These are phyloP conservation scores for Papiliotrema fonsecae DNA, from an alignment of 1,284 basidiomycete genomes.

Conservation along the genomic window DNA sequence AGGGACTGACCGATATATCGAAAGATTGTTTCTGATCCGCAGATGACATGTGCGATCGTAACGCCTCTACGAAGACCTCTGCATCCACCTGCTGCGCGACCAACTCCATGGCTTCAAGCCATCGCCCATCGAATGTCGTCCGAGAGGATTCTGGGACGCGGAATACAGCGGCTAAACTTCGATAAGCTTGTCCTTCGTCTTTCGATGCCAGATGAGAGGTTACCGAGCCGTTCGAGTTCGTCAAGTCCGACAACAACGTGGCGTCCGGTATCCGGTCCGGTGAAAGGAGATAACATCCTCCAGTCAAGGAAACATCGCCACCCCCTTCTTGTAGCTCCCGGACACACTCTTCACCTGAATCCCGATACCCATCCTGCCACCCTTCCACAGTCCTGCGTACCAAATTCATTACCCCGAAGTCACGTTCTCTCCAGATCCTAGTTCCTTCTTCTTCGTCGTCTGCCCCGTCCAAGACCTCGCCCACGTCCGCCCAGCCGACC, in stretches of 20 bases:
- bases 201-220: neutral
- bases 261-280: conserved; percentile 4
- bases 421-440: conserved; percentile 19
- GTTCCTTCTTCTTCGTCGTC: conserved; percentile 1
- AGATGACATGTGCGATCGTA: conserved; percentile 5
- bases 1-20: conserved; percentile 27
- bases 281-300: conserved; percentile 28
- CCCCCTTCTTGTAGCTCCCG: conserved; percentile 15
- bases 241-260: neutral
- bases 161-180: conserved; percentile 26
- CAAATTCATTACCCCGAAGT: conserved; percentile 14
- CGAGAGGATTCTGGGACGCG: conserved; percentile 14
- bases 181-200: conserved; percentile 21
- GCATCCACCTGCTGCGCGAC: conserved; percentile 20
- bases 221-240: conserved; percentile 3
- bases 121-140: conserved; percentile 19
- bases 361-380: conserved; percentile 16
- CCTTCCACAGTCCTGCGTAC: conserved; percentile 21
- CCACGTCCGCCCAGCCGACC: conserved; percentile 42
- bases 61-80: conserved; percentile 37
- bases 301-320: conserved; percentile 6
- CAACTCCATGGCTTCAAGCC: conserved; percentile 14
- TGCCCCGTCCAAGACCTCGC: conserved; percentile 35
- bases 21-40: conserved; percentile 17
- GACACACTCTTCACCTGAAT: conserved; percentile 23